phyloP scores from a whole-genome alignment of 371 early-diverging fungal genomes.

The Apophysomyces ossiformis region DNA sequence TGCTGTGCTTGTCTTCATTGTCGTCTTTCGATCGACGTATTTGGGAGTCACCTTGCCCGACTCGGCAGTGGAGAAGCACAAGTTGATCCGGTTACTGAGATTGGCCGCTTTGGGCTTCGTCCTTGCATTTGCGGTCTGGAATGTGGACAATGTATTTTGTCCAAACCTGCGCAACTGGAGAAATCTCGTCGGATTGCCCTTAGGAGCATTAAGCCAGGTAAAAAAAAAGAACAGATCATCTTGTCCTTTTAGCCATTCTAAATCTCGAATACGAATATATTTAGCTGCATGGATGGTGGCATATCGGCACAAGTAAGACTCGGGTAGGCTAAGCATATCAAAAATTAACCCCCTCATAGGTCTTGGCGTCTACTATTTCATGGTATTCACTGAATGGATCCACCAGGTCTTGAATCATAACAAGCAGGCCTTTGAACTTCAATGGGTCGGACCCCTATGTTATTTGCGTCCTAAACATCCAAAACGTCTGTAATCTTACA shows the following conservation, averaged over 20 bases:
- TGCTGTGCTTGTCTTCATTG: conserved; percentile 51
- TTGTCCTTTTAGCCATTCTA: conserved; percentile 4
- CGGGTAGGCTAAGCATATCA: background rate
- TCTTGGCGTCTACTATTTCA: conserved; percentile 43
- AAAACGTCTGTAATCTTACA: background rate
- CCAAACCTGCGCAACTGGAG: conserved; percentile 54
- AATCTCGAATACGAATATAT: background rate
- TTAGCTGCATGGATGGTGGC: conserved; percentile 90
- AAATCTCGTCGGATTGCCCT: conserved; percentile 50
- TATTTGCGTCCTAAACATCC: conserved; percentile 29
- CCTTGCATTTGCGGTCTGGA: conserved; percentile 76
- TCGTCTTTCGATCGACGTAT: conserved; percentile 54
- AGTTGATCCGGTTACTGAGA: conserved; percentile 39
- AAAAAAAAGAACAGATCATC: background rate
- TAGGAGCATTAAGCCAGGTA: conserved; percentile 57
- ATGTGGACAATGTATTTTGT: conserved; percentile 79
- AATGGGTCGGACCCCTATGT: conserved; percentile 44
- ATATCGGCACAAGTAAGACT: conserved; percentile 56
- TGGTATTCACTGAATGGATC: conserved; percentile 47
- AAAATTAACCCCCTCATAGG: conserved; percentile 18
- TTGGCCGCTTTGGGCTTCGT: conserved; percentile 53
- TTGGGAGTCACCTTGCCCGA: conserved; percentile 38
- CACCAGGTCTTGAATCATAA: conserved; percentile 26
- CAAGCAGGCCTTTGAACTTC: conserved; percentile 22
- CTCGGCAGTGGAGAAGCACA: conserved; percentile 32